Evolutionary conservation across 225 moss, liverwort and hornwort species (phyloP).

Genomic region (Bryum argenteum): DNA sequence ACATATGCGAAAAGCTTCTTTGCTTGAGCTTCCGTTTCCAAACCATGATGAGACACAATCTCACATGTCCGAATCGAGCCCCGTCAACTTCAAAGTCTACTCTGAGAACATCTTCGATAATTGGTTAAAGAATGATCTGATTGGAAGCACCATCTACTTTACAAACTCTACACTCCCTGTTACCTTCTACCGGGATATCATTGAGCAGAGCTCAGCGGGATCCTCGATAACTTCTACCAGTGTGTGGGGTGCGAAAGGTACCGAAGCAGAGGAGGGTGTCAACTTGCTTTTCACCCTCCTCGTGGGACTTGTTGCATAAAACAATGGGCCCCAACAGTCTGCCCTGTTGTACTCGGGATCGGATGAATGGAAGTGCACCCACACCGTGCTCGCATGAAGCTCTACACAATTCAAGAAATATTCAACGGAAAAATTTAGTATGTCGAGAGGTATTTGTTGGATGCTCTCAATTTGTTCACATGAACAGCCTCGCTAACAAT

Average conservation of each 20-base stretch:
- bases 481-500: not conserved
- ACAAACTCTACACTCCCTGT: slow-evolving; percentile 23
- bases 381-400: slow-evolving; percentile 39
- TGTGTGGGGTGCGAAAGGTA: slow-evolving; percentile 36
- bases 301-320: slow-evolving; percentile 41
- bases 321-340: slow-evolving; percentile 54
- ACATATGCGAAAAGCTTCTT: not conserved
- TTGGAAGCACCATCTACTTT: slow-evolving; percentile 22
- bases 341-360: slow-evolving; percentile 34
- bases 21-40: not conserved
- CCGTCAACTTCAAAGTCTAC: not conserved
- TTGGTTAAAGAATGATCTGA: slow-evolving; percentile 5
- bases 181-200: slow-evolving; percentile 25
- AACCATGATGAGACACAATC: not conserved
- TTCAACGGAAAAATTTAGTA: not conserved
- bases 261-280: slow-evolving; percentile 30
- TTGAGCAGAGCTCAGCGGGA: slow-evolving; percentile 23
- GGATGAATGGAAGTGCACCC: slow-evolving; percentile 51
- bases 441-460: not conserved
- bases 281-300: slow-evolving; percentile 31
- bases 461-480: not conserved
- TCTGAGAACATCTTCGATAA: not conserved
- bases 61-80: not conserved
- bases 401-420: slow-evolving; percentile 16
- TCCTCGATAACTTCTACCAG: slow-evolving; percentile 36